Evolutionary conservation across 129 eudicot species (phyloP).

Genomic region (Pseudognaphalium luteoalbum): DNA sequence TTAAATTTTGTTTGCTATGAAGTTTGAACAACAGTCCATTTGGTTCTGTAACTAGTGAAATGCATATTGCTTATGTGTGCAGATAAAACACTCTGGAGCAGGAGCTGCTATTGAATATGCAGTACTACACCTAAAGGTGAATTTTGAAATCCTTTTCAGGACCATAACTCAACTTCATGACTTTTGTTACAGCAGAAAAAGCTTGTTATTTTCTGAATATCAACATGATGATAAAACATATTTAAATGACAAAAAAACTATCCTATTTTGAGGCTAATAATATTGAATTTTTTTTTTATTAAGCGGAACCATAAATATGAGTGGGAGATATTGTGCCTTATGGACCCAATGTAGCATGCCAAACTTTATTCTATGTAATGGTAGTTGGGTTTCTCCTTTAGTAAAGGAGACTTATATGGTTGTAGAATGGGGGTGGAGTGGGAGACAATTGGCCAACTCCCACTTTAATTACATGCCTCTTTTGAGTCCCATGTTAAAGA

Average conservation of each 20-base stretch:
- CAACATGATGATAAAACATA: background rate
- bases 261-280: background rate
- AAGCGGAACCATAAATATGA: slow-evolving; percentile 5
- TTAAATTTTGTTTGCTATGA: background rate
- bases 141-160: background rate
- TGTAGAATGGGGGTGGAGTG: slow-evolving; percentile 11
- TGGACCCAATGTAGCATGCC: slow-evolving; percentile 22
- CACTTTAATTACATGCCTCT: slow-evolving; percentile 7
- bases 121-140: slow-evolving; percentile 75
- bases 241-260: background rate
- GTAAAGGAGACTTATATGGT: slow-evolving; percentile 20
- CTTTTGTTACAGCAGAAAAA: background rate
- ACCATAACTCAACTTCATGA: background rate
- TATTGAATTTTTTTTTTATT: background rate
- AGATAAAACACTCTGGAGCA: slow-evolving; percentile 79
- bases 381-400: slow-evolving; percentile 30
- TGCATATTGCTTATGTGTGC: slow-evolving; percentile 29
- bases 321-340: slow-evolving; percentile 30
- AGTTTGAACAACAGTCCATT: background rate
- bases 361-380: slow-evolving; percentile 29
- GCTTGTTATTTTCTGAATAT: background rate
- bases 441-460: slow-evolving; percentile 27
- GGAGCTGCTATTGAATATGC: slow-evolving; percentile 99
- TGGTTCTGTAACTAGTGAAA: background rate
- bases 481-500: slow-evolving; percentile 31